Conservation (phyloP, 371 early-diverging fungal genomes). For the Spraguea lophii region DNA sequence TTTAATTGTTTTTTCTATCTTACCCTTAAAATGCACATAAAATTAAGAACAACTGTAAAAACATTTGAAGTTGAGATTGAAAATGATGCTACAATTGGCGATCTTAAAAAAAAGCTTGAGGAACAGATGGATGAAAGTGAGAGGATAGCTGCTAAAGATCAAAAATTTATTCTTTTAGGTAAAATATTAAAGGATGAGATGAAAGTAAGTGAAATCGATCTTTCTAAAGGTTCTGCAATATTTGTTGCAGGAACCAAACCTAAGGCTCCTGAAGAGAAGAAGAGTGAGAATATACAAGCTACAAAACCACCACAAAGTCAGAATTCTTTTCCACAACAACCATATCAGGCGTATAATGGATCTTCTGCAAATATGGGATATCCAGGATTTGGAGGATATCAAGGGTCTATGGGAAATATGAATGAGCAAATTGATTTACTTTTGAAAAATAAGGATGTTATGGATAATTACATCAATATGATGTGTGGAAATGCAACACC, state of each 20-base stretch:
- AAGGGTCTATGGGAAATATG: too few species aligned
- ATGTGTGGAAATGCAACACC: slow-evolving; percentile 3
- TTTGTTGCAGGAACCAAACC: not conserved
- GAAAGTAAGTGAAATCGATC: not conserved
- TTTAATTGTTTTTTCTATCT: too few species aligned
- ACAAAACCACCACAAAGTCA: not conserved
- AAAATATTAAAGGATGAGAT: not conserved
- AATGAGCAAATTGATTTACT: slow-evolving; percentile 6
- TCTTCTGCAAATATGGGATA: too few species aligned
- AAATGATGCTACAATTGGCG: not conserved
- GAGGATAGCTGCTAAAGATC: not conserved
- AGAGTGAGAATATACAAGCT: not conserved
- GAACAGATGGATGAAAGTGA: not conserved
- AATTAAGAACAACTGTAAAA: not conserved
- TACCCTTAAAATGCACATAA: not conserved
- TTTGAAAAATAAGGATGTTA: slow-evolving; percentile 17
- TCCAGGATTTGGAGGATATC: not conserved
- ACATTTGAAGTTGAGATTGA: not conserved
- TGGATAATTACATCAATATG: slow-evolving; percentile 10
- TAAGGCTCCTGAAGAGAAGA: not conserved
- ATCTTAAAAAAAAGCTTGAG: not conserved
- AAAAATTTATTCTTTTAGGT: not conserved
- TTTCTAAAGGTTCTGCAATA: not conserved
- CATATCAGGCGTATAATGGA: not conserved
- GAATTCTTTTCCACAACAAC: not conserved